A percentile compares a stretch with the other conserved stretches of the same genome.
Evolutionary conservation across 2,329 filamentous ascomycete species (phyloP).

Genomic region (Metarhizium robertsii): DNA sequence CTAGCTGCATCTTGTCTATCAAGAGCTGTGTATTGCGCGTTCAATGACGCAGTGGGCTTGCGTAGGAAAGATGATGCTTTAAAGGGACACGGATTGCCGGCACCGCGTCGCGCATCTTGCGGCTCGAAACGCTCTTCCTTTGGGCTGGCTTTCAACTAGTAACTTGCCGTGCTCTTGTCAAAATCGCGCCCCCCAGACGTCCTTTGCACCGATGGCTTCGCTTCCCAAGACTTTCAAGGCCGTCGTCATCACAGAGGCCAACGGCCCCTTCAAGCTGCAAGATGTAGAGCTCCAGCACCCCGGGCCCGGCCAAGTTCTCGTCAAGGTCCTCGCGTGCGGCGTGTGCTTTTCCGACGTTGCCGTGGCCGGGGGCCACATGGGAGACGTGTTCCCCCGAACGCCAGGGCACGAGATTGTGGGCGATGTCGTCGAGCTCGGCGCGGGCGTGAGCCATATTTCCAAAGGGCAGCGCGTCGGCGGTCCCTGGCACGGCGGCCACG

Average conservation of each 20-base stretch:
- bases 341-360: slow-evolving; percentile 57
- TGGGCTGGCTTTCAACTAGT: no score
- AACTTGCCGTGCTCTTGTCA: no score
- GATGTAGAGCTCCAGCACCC: slow-evolving; percentile 50
- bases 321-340: slow-evolving; percentile 64
- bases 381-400: slow-evolving; percentile 48
- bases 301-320: slow-evolving; percentile 48
- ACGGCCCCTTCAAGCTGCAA: slow-evolving; percentile 45
- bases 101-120: no score
- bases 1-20: no score
- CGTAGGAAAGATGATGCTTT: no score
- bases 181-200: no score
- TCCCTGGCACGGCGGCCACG: slow-evolving; percentile 42
- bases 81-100: no score
- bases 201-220: slow-evolving; percentile 13
- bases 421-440: slow-evolving; percentile 49
- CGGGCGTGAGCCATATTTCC: slow-evolving; percentile 42
- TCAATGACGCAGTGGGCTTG: no score
- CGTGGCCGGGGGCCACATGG: slow-evolving; percentile 33
- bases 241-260: slow-evolving; percentile 46
- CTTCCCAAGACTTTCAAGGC: slow-evolving; percentile 61
- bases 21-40: no score
- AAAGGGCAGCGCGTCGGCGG: slow-evolving; percentile 54
- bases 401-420: slow-evolving; percentile 66
- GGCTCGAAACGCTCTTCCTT: no score